Conservation (phyloP, 23 red algal species). For the Chondrus crispus region DNA sequence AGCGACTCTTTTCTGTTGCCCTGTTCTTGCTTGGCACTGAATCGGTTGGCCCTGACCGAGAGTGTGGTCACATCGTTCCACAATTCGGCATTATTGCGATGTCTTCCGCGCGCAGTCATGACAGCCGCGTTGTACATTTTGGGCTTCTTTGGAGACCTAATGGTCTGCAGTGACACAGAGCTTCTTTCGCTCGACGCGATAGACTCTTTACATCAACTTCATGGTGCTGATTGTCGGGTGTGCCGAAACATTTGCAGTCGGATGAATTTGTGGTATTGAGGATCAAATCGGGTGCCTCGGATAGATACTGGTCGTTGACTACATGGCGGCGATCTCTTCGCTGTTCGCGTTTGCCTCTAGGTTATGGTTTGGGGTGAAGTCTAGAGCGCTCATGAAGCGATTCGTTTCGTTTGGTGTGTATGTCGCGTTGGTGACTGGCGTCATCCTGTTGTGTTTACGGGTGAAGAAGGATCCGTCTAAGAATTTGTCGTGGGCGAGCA, state of each 20-base stretch:
- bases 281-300: conserved; percentile 15
- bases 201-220: conserved; percentile 53
- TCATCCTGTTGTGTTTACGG: conserved; percentile 13
- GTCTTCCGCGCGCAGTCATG: background rate
- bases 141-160: conserved; percentile 6
- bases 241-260: conserved; percentile 37
- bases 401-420: conserved; percentile 13
- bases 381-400: conserved; percentile 24
- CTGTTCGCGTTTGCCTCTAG: conserved; percentile 29
- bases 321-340: conserved; percentile 24
- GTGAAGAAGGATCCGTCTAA: too few species aligned
- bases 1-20: conserved; percentile 38
- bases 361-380: conserved; percentile 44
- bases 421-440: background rate
- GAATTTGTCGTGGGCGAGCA: too few species aligned
- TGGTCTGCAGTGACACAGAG: conserved; percentile 37
- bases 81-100: conserved; percentile 24
- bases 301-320: background rate
- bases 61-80: conserved; percentile 39
- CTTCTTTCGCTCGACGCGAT: conserved; percentile 33
- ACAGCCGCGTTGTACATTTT: conserved; percentile 24
- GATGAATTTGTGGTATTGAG: conserved; percentile 58
- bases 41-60: conserved; percentile 35
- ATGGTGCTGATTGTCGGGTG: conserved; percentile 51
- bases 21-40: conserved; percentile 61